Evolutionary conservation across 2,329 filamentous ascomycete genomes (phyloP).

Genomic region (Epichloe sibirici): DNA sequence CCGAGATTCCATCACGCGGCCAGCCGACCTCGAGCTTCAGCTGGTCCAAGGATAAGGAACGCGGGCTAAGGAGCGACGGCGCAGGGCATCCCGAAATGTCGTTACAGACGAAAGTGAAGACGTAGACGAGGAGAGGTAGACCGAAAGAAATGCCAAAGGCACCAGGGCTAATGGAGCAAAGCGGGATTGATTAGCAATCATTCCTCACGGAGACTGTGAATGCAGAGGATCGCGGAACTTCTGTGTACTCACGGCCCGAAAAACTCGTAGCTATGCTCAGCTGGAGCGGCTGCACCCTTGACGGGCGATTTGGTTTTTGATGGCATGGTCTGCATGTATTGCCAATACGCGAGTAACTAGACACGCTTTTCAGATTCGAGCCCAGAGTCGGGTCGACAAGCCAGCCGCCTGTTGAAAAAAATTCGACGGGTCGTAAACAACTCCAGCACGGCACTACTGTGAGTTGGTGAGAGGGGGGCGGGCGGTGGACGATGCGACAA

Average conservation of each 20-base stretch:
- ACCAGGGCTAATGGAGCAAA: slow-evolving; percentile 45
- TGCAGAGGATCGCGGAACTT: not conserved
- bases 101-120: slow-evolving; percentile 79
- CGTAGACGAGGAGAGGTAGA: slow-evolving; percentile 67
- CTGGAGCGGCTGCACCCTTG: slow-evolving; percentile 9
- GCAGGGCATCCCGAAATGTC: slow-evolving; percentile 85
- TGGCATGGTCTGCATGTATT: slow-evolving; percentile 18
- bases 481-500: not conserved
- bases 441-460: not conserved
- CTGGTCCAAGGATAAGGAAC: slow-evolving; percentile 55
- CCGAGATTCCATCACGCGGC: slow-evolving; percentile 57
- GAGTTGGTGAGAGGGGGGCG: not conserved
- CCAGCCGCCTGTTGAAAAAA: not conserved
- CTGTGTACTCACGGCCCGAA: slow-evolving; percentile 33
- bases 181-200: not conserved
- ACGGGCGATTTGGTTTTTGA: slow-evolving; percentile 16
- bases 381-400: not conserved
- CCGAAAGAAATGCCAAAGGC: slow-evolving; percentile 68
- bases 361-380: not conserved
- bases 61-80: slow-evolving; percentile 64
- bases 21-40: slow-evolving; percentile 75
- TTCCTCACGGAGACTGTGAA: not conserved
- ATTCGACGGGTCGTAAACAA: not conserved
- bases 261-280: slow-evolving; percentile 37
- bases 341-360: not conserved